A percentile compares a stretch with the other conserved stretches of the same genome.
Conservation (phyloP, 2,329 filamentous ascomycete genomes). For the Orbilia oligospora region DNA sequence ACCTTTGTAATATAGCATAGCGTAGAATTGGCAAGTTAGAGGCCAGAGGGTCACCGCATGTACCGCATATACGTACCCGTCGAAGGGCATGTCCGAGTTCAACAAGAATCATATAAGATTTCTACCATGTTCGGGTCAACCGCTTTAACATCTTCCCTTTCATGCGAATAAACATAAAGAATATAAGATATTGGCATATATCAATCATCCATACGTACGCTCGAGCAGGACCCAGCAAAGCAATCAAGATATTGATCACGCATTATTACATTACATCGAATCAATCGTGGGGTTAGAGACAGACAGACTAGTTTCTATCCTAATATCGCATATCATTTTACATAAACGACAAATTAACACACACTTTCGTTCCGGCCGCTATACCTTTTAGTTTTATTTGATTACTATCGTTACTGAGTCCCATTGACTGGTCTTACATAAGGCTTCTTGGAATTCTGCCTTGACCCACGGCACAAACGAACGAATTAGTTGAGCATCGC, state of each 20-base stretch:
- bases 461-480: slow-evolving; percentile 58
- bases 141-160: slow-evolving; percentile 55
- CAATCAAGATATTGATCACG: slow-evolving; percentile 57
- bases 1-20: slow-evolving; percentile 60
- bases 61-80: slow-evolving; percentile 43
- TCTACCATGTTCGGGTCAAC: slow-evolving; percentile 57
- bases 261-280: slow-evolving; percentile 56
- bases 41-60: slow-evolving; percentile 43
- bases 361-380: slow-evolving; percentile 44
- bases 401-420: slow-evolving; percentile 56
- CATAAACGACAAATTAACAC: slow-evolving; percentile 49
- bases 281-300: slow-evolving; percentile 51
- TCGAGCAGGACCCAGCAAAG: slow-evolving; percentile 43
- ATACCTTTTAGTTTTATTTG: slow-evolving; percentile 59
- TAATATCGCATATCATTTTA: slow-evolving; percentile 46
- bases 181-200: slow-evolving; percentile 40
- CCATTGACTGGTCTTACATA: slow-evolving; percentile 60
- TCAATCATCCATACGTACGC: slow-evolving; percentile 46
- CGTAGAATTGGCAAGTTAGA: slow-evolving; percentile 43
- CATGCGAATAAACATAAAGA: slow-evolving; percentile 57
- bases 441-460: slow-evolving; percentile 54
- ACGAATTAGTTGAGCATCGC: slow-evolving; percentile 44
- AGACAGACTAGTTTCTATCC: slow-evolving; percentile 48
- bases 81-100: slow-evolving; percentile 46
- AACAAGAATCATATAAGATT: slow-evolving; percentile 58